A percentile compares a stretch with the other conserved stretches of the same genome.
These are phyloP conservation scores for Triglochin maritima DNA, from an alignment of 106 monocot genomes.

Conservation along the genomic window DNA sequence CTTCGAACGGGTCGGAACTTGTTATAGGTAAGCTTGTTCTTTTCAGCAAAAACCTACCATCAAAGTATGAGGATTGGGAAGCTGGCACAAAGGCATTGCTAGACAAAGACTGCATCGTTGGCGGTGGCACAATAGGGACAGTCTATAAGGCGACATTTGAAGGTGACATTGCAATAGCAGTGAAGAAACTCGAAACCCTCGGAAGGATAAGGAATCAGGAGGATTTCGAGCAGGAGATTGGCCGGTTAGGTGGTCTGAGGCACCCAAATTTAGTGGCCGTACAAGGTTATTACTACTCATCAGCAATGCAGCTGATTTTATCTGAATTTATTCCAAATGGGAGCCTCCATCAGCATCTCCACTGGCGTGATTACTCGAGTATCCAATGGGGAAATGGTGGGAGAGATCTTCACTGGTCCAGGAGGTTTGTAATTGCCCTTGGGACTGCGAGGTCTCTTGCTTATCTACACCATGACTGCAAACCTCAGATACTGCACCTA, in stretches of 20 bases:
- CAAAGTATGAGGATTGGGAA: constrained; percentile 91
- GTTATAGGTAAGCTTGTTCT: constrained; percentile 93
- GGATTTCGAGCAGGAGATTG: constrained; percentile 88
- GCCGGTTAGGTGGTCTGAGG: constrained; percentile 49
- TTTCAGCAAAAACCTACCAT: constrained; percentile 88
- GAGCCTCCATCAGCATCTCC: constrained; percentile 81
- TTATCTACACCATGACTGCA: constrained; percentile 96
- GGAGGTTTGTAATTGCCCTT: constrained; percentile 61
- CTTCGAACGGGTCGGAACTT: constrained; percentile 30
- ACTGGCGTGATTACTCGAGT: constrained; percentile 17
- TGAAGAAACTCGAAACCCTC: constrained; percentile 82
- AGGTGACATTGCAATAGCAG: constrained; percentile 69
- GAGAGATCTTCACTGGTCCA: constrained; percentile 53
- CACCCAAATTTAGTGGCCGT: constrained; percentile 67
- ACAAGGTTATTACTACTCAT: constrained; percentile 93
- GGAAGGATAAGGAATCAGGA: constrained; percentile 83
- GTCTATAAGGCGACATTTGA: constrained; percentile 76
- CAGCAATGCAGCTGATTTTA: constrained; percentile 64
- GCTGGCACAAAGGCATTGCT: constrained; percentile 80
- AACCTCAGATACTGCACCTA: constrained; percentile 75
- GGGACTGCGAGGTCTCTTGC: constrained; percentile 76
- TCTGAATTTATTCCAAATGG: constrained; percentile 68
- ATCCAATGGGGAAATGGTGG: constrained; percentile 26
- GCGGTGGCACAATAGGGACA: constrained; percentile 71
- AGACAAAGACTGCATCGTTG: constrained; percentile 74